These are phyloP conservation scores for Cicer chorassanicum DNA, from an alignment of 306 rosid genomes.

Conservation along the genomic window DNA sequence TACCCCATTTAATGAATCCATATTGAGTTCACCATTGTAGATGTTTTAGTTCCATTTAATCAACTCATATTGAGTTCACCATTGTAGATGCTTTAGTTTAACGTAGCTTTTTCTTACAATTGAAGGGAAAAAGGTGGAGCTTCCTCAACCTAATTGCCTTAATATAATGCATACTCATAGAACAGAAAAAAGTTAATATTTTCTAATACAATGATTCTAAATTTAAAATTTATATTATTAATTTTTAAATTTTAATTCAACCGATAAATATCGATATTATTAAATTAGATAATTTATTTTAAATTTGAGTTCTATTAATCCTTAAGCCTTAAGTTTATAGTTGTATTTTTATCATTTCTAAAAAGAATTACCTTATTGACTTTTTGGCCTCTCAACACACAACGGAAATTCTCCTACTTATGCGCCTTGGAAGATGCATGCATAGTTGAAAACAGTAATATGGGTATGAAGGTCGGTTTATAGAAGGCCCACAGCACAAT, in stretches of 20 bases:
- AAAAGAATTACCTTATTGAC: neutral
- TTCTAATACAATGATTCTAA: neutral
- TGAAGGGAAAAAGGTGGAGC: conserved; percentile 25
- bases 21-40: too few species aligned
- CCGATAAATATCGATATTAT: too few species aligned
- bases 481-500: conserved; percentile 46
- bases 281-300: too few species aligned
- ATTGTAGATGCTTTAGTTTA: too few species aligned
- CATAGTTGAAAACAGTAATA: conserved; percentile 31
- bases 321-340: too few species aligned
- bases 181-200: neutral
- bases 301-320: too few species aligned
- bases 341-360: too few species aligned
- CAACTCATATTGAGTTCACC: too few species aligned
- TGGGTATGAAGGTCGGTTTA: conserved; percentile 54
- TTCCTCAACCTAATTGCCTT: neutral
- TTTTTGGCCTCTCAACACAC: conserved; percentile 38
- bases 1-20: too few species aligned
- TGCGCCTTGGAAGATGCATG: conserved; percentile 51
- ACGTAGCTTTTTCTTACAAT: conserved; percentile 35
- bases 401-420: conserved; percentile 44
- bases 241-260: too few species aligned
- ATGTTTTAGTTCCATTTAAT: too few species aligned
- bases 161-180: neutral
- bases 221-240: neutral